These are phyloP conservation scores for Cercospora janseana DNA, from an alignment of 2,329 filamentous ascomycete genomes.

Conservation along the genomic window DNA sequence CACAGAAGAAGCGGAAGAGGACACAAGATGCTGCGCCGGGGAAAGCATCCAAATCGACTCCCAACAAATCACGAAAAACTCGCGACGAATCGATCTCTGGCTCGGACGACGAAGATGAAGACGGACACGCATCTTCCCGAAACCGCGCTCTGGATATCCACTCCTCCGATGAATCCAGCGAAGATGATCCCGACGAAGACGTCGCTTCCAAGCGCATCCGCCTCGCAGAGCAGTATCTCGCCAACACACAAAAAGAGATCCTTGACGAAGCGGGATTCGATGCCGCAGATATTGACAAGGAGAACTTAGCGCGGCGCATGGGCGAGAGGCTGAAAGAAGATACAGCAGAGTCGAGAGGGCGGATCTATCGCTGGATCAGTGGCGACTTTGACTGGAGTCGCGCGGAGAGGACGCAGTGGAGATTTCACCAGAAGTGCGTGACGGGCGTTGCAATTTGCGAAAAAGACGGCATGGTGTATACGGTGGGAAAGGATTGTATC, in stretches of 20 bases:
- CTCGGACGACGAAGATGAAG: conserved; percentile 72
- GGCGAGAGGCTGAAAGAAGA: conserved; percentile 82
- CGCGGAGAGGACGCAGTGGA: conserved; percentile 69
- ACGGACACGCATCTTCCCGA: conserved; percentile 31
- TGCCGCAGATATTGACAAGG: conserved; percentile 87
- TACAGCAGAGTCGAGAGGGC: conserved; percentile 85
- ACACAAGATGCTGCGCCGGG: conserved; percentile 54
- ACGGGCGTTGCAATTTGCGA: conserved; percentile 69
- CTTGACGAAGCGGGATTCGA: conserved; percentile 82
- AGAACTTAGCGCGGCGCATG: conserved; percentile 68
- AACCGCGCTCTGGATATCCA: conserved; percentile 37
- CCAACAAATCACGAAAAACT: conserved; percentile 48
- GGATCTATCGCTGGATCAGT: conserved; percentile 78
- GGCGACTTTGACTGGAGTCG: conserved; percentile 66
- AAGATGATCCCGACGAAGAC: conserved; percentile 80
- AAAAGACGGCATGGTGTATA: conserved; percentile 79
- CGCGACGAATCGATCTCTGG: conserved; percentile 82
- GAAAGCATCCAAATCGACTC: conserved; percentile 47
- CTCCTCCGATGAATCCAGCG: conserved; percentile 49
- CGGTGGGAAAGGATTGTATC: conserved; percentile 78
- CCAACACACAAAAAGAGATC: conserved; percentile 77
- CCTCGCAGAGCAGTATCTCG: conserved; percentile 87
- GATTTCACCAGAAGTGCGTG: conserved; percentile 72
- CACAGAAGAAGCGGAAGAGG: conserved; percentile 88
- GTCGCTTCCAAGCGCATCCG: conserved; percentile 82